phyloP scores from a whole-genome alignment of 2,329 filamentous ascomycete genomes.

The Aspergillus costaricaensis region DNA sequence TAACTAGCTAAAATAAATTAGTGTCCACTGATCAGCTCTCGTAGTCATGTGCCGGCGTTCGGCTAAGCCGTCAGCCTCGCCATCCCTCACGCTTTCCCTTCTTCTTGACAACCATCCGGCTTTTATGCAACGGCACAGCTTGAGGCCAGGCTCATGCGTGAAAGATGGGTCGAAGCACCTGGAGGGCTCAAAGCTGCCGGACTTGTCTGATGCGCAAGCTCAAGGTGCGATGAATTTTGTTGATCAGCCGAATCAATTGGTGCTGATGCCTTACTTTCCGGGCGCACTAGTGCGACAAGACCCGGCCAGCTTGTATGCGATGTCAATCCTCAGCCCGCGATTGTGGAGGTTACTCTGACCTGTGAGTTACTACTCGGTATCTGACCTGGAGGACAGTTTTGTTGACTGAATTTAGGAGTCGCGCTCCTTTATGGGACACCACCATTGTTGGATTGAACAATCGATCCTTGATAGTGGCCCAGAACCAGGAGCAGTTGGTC shows the following conservation, averaged over 20 bases:
- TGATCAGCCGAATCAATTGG: not conserved
- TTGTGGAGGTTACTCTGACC: not conserved
- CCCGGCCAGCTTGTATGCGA: not conserved
- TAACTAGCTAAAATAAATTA: too few relatives aligned
- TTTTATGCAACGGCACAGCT: too few relatives aligned
- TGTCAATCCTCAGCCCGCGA: not conserved
- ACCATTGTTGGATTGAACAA: not conserved
- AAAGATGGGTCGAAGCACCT: not conserved
- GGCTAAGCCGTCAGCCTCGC: too few relatives aligned
- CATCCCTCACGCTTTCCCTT: too few relatives aligned
- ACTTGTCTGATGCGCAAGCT: not conserved
- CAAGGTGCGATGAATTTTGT: not conserved
- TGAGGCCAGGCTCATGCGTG: too few relatives aligned
- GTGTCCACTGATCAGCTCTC: too few relatives aligned
- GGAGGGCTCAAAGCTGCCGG: not conserved
- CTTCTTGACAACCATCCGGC: too few relatives aligned
- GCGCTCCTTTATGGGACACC: not conserved
- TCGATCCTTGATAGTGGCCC: not conserved
- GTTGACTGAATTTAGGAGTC: not conserved
- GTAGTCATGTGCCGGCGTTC: too few relatives aligned
- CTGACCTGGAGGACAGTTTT: too few relatives aligned
- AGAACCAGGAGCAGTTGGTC: not conserved
- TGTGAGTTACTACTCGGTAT: not conserved
- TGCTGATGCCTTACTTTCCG: not conserved
- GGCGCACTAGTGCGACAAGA: not conserved